Evolutionary conservation across 345 rosid genomes (phyloP).

Genomic region (Dipteronia dyeriana): DNA sequence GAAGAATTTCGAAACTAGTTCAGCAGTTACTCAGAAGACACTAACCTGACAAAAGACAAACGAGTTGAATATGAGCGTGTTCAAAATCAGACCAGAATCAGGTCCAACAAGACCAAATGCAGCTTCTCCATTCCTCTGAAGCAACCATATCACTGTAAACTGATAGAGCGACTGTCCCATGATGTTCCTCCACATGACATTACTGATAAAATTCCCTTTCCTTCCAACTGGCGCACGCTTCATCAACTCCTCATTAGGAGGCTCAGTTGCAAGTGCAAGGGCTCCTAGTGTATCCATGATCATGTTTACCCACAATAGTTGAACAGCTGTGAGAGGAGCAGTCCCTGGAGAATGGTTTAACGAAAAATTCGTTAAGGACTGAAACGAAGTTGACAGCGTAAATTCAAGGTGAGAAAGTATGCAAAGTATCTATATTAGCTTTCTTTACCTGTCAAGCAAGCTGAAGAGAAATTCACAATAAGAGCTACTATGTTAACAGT

Average conservation of each 20-base stretch:
- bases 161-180: constrained; percentile 84
- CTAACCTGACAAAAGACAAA: constrained; percentile 86
- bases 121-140: constrained; percentile 59
- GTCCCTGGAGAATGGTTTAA: constrained; percentile 43
- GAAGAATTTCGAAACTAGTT: no score
- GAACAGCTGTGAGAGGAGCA: constrained; percentile 80
- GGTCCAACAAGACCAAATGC: constrained; percentile 56
- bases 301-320: constrained; percentile 87
- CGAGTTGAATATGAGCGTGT: constrained; percentile 81
- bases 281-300: constrained; percentile 91
- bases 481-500: constrained; percentile 89
- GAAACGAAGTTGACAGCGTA: constrained; percentile 1
- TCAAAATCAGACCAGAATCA: constrained; percentile 54
- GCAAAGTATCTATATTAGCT: not conserved
- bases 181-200: constrained; percentile 96
- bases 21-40: no score
- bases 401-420: not conserved
- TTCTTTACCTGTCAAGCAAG: constrained; percentile 78
- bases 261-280: constrained; percentile 86
- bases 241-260: constrained; percentile 73
- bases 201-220: constrained; percentile 75
- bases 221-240: constrained; percentile 63
- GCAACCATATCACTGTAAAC: constrained; percentile 59
- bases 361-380: constrained; percentile 1
- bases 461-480: constrained; percentile 86